These are phyloP conservation scores for Euphrasia arctica DNA, from an alignment of 305 asterid genomes.

Conservation along the genomic window DNA sequence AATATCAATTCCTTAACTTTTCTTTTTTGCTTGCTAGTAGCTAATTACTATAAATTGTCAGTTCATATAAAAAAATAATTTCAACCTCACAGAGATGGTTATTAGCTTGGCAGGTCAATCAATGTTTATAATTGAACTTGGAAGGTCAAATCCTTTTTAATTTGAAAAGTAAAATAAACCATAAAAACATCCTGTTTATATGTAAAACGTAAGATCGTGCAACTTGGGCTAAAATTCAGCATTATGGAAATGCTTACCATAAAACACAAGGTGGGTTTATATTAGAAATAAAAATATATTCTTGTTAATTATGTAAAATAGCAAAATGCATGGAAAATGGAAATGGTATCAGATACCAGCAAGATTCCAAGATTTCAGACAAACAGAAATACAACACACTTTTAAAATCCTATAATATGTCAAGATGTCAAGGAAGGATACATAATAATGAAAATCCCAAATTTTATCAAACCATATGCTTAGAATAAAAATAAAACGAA, in stretches of 20 bases:
- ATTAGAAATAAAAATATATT: not conserved
- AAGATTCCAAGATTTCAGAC: not conserved
- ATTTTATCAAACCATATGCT: not conserved
- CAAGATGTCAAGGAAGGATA: constrained; percentile 5
- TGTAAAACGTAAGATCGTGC: not conserved
- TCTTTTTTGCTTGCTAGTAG: no score
- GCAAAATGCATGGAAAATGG: not conserved
- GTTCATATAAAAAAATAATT: no score
- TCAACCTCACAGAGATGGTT: not conserved
- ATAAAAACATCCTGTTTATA: not conserved
- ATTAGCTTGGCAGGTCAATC: constrained; percentile 1
- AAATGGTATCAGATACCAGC: not conserved
- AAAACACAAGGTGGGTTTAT: not conserved
- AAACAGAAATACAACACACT: not conserved
- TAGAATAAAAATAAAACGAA: not conserved
- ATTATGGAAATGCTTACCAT: constrained; percentile 8
- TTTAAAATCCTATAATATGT: not conserved
- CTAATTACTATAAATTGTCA: no score
- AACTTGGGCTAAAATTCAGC: not conserved
- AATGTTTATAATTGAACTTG: not conserved
- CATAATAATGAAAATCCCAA: no score
- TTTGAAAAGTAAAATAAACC: constrained; percentile 5
- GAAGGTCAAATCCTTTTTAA: constrained; percentile 9
- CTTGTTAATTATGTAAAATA: not conserved
- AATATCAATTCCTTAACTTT: not conserved